phyloP scores from a whole-genome alignment of 441 rosid species.

The Arabidopsis hybrid region DNA sequence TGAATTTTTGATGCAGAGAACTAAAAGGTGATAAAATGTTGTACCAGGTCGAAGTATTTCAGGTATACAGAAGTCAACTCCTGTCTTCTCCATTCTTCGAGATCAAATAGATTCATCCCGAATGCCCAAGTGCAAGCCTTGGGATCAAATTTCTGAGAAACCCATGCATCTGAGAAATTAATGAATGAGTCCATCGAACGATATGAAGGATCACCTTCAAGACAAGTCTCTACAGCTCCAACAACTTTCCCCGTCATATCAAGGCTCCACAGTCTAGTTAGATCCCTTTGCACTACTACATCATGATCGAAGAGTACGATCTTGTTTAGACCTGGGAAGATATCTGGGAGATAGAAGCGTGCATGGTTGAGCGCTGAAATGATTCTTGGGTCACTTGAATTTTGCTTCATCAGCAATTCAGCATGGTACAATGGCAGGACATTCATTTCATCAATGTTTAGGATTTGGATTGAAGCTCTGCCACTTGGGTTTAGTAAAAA shows the following conservation, averaged over 20 bases:
- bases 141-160: conserved; percentile 61
- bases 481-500: conserved; percentile 69
- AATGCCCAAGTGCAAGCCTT: conserved; percentile 91
- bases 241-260: conserved; percentile 85
- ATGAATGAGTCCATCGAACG: conserved; percentile 64
- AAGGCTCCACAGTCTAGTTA: conserved; percentile 70
- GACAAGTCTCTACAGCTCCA: conserved; percentile 92
- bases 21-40: conserved; percentile 9
- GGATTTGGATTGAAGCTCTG: conserved; percentile 69
- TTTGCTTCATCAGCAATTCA: conserved; percentile 59
- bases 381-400: conserved; percentile 67
- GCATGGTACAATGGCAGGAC: conserved; percentile 58
- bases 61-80: conserved; percentile 67
- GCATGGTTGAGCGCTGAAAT: conserved; percentile 77
- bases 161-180: conserved; percentile 76
- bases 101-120: conserved; percentile 88
- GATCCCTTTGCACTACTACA: conserved; percentile 77
- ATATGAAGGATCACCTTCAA: conserved; percentile 61
- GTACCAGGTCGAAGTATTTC: conserved; percentile 73
- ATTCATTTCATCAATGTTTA: conserved; percentile 66
- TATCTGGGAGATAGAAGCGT: conserved; percentile 83
- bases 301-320: conserved; percentile 88
- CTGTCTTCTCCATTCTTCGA: conserved; percentile 77
- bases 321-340: conserved; percentile 77
- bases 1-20: conserved; percentile 11